These are phyloP conservation scores for Aspergillus fijiensis DNA, from an alignment of 2,329 filamentous ascomycete genomes.

Conservation along the genomic window DNA sequence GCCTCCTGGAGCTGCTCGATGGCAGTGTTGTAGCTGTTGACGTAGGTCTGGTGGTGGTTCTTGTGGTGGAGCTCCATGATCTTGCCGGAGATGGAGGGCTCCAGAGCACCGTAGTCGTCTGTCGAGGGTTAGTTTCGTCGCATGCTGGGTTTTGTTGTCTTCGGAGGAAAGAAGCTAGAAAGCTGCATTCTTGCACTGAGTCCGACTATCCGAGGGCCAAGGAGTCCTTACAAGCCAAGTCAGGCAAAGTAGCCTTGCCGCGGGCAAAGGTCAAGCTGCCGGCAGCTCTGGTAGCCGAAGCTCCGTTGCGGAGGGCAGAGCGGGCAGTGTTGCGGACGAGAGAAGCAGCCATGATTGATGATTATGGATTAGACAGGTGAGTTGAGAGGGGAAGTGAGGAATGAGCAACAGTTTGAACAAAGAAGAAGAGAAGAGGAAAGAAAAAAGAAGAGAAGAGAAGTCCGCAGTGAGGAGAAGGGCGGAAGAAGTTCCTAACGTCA, in stretches of 20 bases:
- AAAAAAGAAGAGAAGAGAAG: conserved; percentile 9
- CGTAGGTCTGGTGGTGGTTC: conserved; percentile 93
- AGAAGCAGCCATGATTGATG: conserved; percentile 66
- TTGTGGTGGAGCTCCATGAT: conserved; percentile 97
- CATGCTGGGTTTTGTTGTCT: not conserved
- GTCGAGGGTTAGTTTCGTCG: not conserved
- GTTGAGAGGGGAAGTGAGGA: conserved; percentile 10
- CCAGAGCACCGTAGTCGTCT: conserved; percentile 97
- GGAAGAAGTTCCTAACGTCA: conserved; percentile 21
- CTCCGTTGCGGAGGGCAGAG: conserved; percentile 67
- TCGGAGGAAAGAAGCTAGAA: not conserved
- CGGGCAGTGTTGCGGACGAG: conserved; percentile 73
- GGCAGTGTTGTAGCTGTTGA: conserved; percentile 82
- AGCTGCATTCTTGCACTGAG: not conserved
- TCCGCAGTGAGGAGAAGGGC: not conserved
- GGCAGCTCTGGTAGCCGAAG: conserved; percentile 55
- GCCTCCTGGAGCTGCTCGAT: conserved; percentile 67
- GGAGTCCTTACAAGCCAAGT: conserved; percentile 68
- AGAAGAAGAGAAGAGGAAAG: conserved; percentile 15
- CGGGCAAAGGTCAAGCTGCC: conserved; percentile 73
- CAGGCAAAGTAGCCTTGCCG: conserved; percentile 89
- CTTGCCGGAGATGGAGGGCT: conserved; percentile 77
- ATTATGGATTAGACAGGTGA: conserved; percentile 8
- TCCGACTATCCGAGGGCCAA: not conserved
- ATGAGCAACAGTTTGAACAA: conserved; percentile 8